A percentile compares a stretch with the other conserved stretches of the same genome.
Evolutionary conservation across 1,284 basidiomycete genomes (phyloP).

Genomic region (Tylopilus sp.): DNA sequence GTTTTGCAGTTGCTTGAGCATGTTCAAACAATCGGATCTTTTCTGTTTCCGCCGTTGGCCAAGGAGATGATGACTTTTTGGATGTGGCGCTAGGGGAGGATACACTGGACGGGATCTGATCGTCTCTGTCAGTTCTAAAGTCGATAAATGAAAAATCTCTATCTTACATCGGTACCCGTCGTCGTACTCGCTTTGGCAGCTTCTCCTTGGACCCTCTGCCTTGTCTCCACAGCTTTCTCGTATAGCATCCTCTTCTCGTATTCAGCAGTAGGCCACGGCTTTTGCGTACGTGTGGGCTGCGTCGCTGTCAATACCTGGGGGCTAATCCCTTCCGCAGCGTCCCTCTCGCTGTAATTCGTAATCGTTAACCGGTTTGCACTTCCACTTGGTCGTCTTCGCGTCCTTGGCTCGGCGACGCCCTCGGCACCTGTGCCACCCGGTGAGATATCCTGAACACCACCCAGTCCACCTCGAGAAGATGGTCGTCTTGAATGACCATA

Average conservation of each 20-base stretch:
- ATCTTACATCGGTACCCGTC: slow-evolving; percentile 24
- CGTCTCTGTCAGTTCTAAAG: slow-evolving; percentile 7
- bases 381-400: slow-evolving; percentile 28
- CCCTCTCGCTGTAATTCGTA: slow-evolving; percentile 35
- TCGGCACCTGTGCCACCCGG: slow-evolving; percentile 3
- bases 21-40: slow-evolving; percentile 62
- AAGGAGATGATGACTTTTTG: slow-evolving; percentile 31
- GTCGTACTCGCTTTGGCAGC: slow-evolving; percentile 34
- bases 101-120: slow-evolving; percentile 1
- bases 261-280: slow-evolving; percentile 51
- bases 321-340: slow-evolving; percentile 27
- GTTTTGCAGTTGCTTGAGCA: slow-evolving; percentile 56
- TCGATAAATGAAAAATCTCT: neutral
- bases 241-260: slow-evolving; percentile 66
- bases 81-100: slow-evolving; percentile 16
- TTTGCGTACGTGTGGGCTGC: slow-evolving; percentile 12
- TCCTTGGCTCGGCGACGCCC: slow-evolving; percentile 9
- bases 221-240: slow-evolving; percentile 57
- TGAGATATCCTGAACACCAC: slow-evolving; percentile 19
- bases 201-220: slow-evolving; percentile 51
- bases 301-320: slow-evolving; percentile 24
- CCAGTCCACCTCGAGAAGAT: slow-evolving; percentile 23
- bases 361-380: slow-evolving; percentile 35
- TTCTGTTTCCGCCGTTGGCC: slow-evolving; percentile 69
- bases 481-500: slow-evolving; percentile 21